These are phyloP conservation scores for Gardenia jasminoides DNA, from an alignment of 257 asterid species.

Conservation along the genomic window DNA sequence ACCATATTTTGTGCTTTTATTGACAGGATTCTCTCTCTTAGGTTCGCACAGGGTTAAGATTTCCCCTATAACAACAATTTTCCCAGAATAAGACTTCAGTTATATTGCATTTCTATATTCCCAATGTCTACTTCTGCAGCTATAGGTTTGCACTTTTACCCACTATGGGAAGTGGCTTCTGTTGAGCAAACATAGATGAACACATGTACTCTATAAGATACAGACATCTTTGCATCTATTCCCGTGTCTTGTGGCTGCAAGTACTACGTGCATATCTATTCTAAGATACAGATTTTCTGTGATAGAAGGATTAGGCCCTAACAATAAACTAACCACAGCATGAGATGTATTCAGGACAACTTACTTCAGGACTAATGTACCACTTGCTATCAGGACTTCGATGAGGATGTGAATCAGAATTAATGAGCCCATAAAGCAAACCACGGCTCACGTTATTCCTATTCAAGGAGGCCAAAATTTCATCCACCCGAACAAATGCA, in stretches of 20 bases:
- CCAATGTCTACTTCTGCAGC: background rate
- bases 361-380: conserved; percentile 93
- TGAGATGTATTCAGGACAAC: conserved; percentile 10
- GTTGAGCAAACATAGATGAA: background rate
- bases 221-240: background rate
- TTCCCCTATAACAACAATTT: no score
- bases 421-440: conserved; percentile 89
- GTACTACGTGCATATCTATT: background rate
- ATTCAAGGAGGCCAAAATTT: conserved; percentile 61
- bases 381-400: conserved; percentile 89
- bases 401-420: conserved; percentile 81
- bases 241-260: background rate
- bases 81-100: background rate
- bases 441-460: conserved; percentile 54
- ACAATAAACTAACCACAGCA: background rate
- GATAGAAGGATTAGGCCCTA: background rate
- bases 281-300: background rate
- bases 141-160: no score
- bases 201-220: background rate
- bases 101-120: background rate
- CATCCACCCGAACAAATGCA: conserved; percentile 96
- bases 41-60: background rate
- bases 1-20: no score
- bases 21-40: no score
- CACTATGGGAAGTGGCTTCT: no score